Evolutionary conservation across 371 early-diverging fungal genomes (phyloP), one percentile per base, ranked within the genome.

Genomic region (Mortierella sp.): DNA sequence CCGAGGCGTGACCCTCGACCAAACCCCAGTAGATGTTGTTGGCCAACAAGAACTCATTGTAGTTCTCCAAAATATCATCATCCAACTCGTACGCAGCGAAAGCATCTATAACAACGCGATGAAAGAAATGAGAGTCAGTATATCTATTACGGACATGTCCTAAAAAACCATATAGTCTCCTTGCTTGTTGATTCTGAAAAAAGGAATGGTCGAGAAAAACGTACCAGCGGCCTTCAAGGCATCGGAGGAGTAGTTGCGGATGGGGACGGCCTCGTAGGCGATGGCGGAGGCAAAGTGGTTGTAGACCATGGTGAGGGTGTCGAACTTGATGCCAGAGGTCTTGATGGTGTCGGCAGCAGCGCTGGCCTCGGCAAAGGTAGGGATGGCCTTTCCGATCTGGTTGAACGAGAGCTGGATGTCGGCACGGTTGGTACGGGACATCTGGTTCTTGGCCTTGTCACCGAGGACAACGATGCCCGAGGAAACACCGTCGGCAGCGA

Each of bases 1-100:
- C 99, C 64, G 97, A 90, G 68, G 98, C 98, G 85, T 98, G 96
- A 75, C 98, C 98, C 90, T 99, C 99, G 66, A 93, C 94, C 81
- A 99, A 89, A 76, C 94, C 97, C 96, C 97, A 97, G 95, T 94
- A 96, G 80, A 99, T 71, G 85, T 91, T 86, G 92, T 96, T 97
- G 87, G 98, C 97, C 71, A 97, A 92, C 82, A 93, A 86, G 92
- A 98, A 99, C 89, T 99, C 96, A 86, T 95, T 93, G 76, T 95
- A 92, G 92, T 97, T 93, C 86, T 93, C 91, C 75, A 98, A 89
- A 71, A 97, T 91, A 70, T 95, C 95, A 79, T 95, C 96, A 70
- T 92, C 91, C 73, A 94, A 88, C 93, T 98, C 99, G 89, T 97
- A 98, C 73, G 94, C 92, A 74, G 94, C 83, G 74, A 98, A 93